Base-by-base conservation (phyloP, 192 early-diverging fungal genomes). In the Coemansia sp. region DNA sequence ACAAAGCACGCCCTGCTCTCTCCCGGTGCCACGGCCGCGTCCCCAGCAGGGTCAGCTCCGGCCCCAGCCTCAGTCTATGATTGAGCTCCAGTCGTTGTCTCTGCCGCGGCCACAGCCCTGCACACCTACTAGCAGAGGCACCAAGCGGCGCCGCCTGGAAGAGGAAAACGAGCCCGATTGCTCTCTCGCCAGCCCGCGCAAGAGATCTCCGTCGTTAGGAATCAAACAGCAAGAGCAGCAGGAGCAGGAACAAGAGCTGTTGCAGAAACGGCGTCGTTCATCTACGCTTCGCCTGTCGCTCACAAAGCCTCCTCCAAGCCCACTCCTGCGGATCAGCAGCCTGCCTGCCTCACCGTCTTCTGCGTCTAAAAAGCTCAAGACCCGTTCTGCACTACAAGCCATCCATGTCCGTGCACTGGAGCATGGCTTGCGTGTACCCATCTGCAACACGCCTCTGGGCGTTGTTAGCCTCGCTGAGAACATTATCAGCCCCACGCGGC, bases 361-460 rank as follows among this genome's bases (percentile, higher is more conserved):
- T 58, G 39, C 29, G 16, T 27, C 63, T 10, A 45, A 41, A 50
- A 72, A 74, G 37, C 75, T 75, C 59, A 68, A 64, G 66, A 43
- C 53, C 9, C 73, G 78, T 35, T 41, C 62, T 30, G 60, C 78
- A 3, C 78, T 81, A 8, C 78, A 81, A 29, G 29, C 70, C 47
- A 75, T 81, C 59, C 73, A 81, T 43, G 67, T 75, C 60, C 70
- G 70, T 45, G 78, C 78, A 15, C 73, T 81, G 0, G 78, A 75
- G 44, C 73, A 75, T 40, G 78, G 78, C 7, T 59, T 74, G 78
- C 73, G 78, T 27, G 73, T 81, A 13, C 78, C 78, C 30, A 58
- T 81, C 18, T 59, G 45, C 66, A 75, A 71, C 65, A 81, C 78
- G 24, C 78, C 78, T 15, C 64, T 81, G 61, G 78, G 78, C 45